Base-by-base conservation (phyloP, 208 protist species). In the Endotrypanum monterogeii region DNA sequence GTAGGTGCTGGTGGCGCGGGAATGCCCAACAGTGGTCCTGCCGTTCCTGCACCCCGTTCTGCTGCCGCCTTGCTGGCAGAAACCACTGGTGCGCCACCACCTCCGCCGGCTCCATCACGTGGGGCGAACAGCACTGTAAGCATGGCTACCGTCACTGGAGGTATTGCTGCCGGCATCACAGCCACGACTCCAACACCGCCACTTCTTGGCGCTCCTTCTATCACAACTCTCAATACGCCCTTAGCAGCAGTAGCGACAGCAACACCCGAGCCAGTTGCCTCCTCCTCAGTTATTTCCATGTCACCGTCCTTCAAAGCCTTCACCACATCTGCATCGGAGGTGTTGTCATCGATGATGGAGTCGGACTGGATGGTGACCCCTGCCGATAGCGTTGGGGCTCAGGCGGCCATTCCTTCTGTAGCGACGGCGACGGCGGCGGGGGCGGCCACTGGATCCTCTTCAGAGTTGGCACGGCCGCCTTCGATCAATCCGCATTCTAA, bases 11-110 rank as follows among this genome's bases (percentile, higher is more conserved):
- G 11, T 25, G 23, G 35, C 9, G 60, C 9, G 46, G 63, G 63
- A 23, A 50, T 68, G 20, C 35, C 37, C 8, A 69, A 41, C 65
- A 69, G 51, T 39, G 76, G 76, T 4, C 76, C 70, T 8, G 76
- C 65, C 4, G 76, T 80, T 4, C 76, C 76, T 3, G 70, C 76
- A 14, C 76, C 76, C n/a, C 69, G 76, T 3, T 80, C 76, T 9
- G 60, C 76, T 8, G 76, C 76, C 12, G 60, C 76, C 14, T 25
- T 80, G 9, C 63, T 75, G 12, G 76, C 76, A 16, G 76, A 80
- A 51, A 70, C 48, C 37, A 80, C 65, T 3, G 70, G 70, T 23
- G 76, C 76, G 11, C 76, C 65, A 12, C 76, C 55, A 4, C 76
- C 71, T 16, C 76, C 74, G 20, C 74, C 74, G 23, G 73, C 73